phyloP scores from a whole-genome alignment of 176 grass and related monocot genomes.

The Musa schizocarpa region DNA sequence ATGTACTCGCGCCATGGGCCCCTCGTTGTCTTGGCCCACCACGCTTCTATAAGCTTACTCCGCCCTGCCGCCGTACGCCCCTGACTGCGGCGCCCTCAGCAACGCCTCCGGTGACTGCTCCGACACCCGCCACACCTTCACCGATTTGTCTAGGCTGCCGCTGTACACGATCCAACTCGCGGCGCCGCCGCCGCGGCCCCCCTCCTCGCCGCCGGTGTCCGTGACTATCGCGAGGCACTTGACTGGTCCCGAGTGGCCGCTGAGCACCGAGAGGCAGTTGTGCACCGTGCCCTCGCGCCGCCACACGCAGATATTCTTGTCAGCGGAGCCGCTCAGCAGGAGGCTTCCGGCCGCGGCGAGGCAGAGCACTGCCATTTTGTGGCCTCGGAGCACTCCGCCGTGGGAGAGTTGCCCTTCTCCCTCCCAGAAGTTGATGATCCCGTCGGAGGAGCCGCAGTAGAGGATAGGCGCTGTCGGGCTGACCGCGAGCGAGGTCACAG shows the following conservation, averaged over 20 bases:
- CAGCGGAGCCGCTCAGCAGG: slow-evolving; percentile 12
- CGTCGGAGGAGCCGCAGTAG: slow-evolving; percentile 18
- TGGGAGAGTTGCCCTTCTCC: neutral
- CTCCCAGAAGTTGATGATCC: slow-evolving; percentile 15
- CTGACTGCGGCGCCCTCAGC: neutral
- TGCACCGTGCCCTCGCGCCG: neutral
- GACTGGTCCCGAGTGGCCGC: slow-evolving; percentile 10
- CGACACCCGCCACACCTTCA: slow-evolving; percentile 13
- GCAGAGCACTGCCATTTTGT: slow-evolving; percentile 14
- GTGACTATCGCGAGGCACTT: slow-evolving; percentile 4
- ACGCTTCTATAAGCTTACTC: too few relatives aligned
- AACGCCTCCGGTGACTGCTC: neutral
- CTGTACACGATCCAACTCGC: slow-evolving; percentile 5
- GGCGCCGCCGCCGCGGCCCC: neutral
- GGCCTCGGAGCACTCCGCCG: slow-evolving; percentile 4
- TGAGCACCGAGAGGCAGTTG: slow-evolving; percentile 2
- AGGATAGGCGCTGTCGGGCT: neutral
- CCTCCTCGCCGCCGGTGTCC: neutral
- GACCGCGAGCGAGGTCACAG: slow-evolving; percentile 8
- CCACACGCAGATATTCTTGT: slow-evolving; percentile 16
- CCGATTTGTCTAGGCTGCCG: slow-evolving; percentile 14
- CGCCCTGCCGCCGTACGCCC: too few relatives aligned
- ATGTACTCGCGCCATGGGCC: too few relatives aligned
- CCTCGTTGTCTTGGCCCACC: too few relatives aligned
- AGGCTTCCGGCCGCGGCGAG: slow-evolving; percentile 1